Evolutionary conservation across 1,284 basidiomycete genomes (phyloP).

Genomic region (Coniferiporia weirii): DNA sequence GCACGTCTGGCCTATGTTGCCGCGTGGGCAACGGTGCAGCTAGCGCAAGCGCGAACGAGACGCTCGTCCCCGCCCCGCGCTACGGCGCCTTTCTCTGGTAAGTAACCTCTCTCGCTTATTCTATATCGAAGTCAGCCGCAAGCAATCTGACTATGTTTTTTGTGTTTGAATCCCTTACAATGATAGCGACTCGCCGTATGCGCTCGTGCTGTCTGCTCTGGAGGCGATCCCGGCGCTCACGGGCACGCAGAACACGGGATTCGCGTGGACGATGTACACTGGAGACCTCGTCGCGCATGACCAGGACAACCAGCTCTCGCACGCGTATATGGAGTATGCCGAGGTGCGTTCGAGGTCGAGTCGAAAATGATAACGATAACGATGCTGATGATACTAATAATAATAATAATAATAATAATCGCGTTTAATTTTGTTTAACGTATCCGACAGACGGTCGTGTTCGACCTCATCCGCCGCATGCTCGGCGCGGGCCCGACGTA

Average conservation of each 20-base stretch:
- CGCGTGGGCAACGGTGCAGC: slow-evolving; percentile 55
- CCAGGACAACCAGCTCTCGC: slow-evolving; percentile 53
- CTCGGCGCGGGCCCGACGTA: slow-evolving; percentile 66
- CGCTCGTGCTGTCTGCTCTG: slow-evolving; percentile 58
- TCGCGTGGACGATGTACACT: slow-evolving; percentile 67
- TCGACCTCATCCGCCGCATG: slow-evolving; percentile 56
- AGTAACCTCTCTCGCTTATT: too few species aligned
- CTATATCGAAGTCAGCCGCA: not conserved
- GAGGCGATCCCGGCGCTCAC: slow-evolving; percentile 65
- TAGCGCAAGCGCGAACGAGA: slow-evolving; percentile 40
- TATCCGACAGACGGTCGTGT: slow-evolving; percentile 49
- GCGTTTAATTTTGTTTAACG: not conserved
- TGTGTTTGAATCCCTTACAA: slow-evolving; percentile 24
- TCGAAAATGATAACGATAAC: slow-evolving; percentile 1
- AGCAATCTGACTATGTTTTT: not conserved
- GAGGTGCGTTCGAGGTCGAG: too few species aligned
- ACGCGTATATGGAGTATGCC: slow-evolving; percentile 3
- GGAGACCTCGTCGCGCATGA: slow-evolving; percentile 78
- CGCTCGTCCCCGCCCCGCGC: slow-evolving; percentile 55
- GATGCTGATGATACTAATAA: not conserved
- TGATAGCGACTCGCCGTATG: slow-evolving; percentile 57
- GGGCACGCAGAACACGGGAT: slow-evolving; percentile 52
- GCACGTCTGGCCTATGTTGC: slow-evolving; percentile 68
- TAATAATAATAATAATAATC: not conserved
- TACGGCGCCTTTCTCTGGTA: slow-evolving; percentile 63